Evolutionary conservation across 805 yeast species (phyloP), one percentile per base, ranked within the genome.

Genomic region (Teunomyces kruisii): DNA sequence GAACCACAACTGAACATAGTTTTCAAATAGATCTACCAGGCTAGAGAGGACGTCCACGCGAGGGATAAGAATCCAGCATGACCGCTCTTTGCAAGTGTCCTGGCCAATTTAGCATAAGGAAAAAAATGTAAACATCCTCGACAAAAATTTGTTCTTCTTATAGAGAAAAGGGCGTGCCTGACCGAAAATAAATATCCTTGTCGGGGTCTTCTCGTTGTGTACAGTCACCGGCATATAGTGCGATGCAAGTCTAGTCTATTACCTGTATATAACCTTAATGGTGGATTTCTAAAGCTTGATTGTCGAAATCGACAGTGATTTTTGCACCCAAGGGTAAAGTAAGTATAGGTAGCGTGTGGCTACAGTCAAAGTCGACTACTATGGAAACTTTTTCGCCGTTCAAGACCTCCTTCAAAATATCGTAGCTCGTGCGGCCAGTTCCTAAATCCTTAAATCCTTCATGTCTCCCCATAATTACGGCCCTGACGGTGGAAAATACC

Each of bases 11-110:
- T 47, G 52, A 51, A 49, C 49, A 42, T 42, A 40, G 46, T 28
- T 33, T 39, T 32, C 42, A 39, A 17, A 10, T 48, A 42, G 32
- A 35, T 53, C 53, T 53, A 29, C 42, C 57, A 43, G 47, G 53
- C 51, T 41, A 50, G 48, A 50, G 57, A 52, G 56, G 44, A 48
- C 54, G 42, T 27, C 33, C 54, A 50, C 48, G 48, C 50, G 50
- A 48, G 52, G 50, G 57, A 49, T 40, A 8, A 6, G 5, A 14
- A 30, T 42, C 55, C 57, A 40, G 53, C 53, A 41, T 48, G 52
- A 31, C 37, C 49, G 57, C 53, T 50, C 55, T 50, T 36, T 43
- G 42, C 40, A 51, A 46, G 33, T 36, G 47, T 45, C 50, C 50
- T 39, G 50, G 38, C 32, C 16, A 4, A 19, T 36, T 39, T 46